Evolutionary conservation across 768 basidiomycete genomes (phyloP).

Genomic region (Clitopilus passeckerianus): DNA sequence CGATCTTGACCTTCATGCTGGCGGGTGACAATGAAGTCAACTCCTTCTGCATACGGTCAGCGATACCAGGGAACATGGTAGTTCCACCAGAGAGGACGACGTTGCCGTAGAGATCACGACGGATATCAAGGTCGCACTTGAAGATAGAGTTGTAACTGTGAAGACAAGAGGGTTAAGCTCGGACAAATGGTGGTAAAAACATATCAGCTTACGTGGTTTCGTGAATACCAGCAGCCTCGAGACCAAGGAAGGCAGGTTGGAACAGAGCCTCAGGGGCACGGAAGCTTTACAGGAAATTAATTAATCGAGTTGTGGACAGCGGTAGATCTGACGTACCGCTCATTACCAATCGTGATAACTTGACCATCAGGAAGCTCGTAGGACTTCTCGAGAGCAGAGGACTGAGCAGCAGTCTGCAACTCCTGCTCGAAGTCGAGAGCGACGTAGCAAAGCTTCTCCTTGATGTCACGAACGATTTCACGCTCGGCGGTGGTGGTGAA

Average conservation of each 20-base stretch:
- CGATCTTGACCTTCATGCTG: conserved; percentile 95
- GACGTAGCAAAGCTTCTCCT: conserved; percentile 96
- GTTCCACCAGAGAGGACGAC: conserved; percentile 87
- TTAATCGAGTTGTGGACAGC: conserved; percentile 36
- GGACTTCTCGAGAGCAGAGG: conserved; percentile 86
- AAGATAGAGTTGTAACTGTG: conserved; percentile 78
- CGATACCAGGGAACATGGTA: conserved; percentile 95
- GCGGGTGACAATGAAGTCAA: conserved; percentile 78
- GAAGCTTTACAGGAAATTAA: conserved; percentile 62
- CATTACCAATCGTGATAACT: conserved; percentile 92
- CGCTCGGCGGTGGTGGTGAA: conserved; percentile 93
- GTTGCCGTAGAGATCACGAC: conserved; percentile 77
- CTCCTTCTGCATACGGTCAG: conserved; percentile 96
- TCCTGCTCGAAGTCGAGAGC: conserved; percentile 94
- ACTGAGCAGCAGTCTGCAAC: conserved; percentile 85
- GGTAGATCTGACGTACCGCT: conserved; percentile 70
- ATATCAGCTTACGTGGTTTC: conserved; percentile 65
- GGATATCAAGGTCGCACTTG: conserved; percentile 84
- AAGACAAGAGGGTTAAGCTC: neutral
- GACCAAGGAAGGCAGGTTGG: conserved; percentile 87
- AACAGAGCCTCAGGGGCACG: conserved; percentile 92
- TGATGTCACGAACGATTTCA: conserved; percentile 96
- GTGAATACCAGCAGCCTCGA: conserved; percentile 89
- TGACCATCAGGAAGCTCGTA: conserved; percentile 93
- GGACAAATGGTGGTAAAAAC: conserved; percentile 2